Evolutionary conservation across 306 rosid genomes (phyloP), one percentile per base, ranked within the genome.

Genomic region (Acmispon strigosus): DNA sequence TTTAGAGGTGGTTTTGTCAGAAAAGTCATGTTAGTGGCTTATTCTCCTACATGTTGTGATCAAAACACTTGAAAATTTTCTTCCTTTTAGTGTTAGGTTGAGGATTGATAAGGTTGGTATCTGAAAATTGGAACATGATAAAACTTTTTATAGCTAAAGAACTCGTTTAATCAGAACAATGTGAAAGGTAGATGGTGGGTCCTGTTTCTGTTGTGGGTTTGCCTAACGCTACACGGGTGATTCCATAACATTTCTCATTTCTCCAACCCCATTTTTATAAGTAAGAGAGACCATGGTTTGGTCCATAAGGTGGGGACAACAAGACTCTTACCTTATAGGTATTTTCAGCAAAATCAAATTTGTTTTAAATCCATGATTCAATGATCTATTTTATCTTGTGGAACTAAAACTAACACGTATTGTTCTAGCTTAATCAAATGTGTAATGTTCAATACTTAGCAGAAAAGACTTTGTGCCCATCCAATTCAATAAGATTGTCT

Each of bases 221-320:
- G 89, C 87, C 90, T 75, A 83, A 80, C 92, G 48, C 76, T 54
- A 43, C 36, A 58, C 0, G 72, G 79, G 48, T 54, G 77, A 81
- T 79, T 51, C 72, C 70, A 62, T 67, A 82, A 84, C 89, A 66
- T 77, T 80, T 84, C 88, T 81, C 87, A 66, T 77, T 79, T 84
- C 88, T 82, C 87, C 91, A 85, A 86, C 86, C 75, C 37, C 81
- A 56, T 75, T 45, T 18, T 32, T 64, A 27, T 39, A 41, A 70
- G 62, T 6, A 59, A 70, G 68, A 68, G 73, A 37, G 44, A 74
- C 57, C 50, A n/a, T n/a, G 7, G 37, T 32, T 32, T 5, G 62
- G 65, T 61, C 62, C 54, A 50, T 44, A 49, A 51, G 66, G 75
- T 69, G 73, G 88, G 84, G 43, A 70, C 78, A 85, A 53, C 10